phyloP scores from a whole-genome alignment of 768 basidiomycete species.

The Lactifluus echinatus region DNA sequence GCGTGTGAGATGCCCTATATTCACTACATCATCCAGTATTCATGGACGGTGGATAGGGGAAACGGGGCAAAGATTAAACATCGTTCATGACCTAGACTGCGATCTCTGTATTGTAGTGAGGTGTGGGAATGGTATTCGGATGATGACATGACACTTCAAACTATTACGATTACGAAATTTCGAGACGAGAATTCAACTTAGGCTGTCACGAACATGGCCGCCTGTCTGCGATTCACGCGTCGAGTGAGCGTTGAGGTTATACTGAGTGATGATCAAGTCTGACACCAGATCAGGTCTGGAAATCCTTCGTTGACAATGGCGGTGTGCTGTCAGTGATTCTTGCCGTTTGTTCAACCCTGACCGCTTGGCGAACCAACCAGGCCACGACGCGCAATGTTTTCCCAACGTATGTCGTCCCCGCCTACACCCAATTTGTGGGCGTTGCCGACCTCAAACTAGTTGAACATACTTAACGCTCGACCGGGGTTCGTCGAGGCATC shows the following conservation, averaged over 20 bases:
- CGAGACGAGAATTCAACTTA: neutral
- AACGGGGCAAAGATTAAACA: conserved; percentile 62
- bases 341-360: conserved; percentile 8
- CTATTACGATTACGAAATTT: no score
- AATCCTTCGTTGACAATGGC: conserved; percentile 67
- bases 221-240: conserved; percentile 63
- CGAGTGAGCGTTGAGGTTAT: conserved; percentile 33
- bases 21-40: conserved; percentile 60
- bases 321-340: conserved; percentile 33
- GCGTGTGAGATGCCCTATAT: conserved; percentile 40
- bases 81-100: conserved; percentile 19
- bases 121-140: conserved; percentile 10
- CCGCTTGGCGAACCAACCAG: conserved; percentile 30
- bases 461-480: conserved; percentile 53
- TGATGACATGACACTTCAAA: neutral
- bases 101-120: conserved; percentile 17
- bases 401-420: conserved; percentile 47
- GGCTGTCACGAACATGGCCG: conserved; percentile 38
- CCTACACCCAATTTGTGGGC: neutral
- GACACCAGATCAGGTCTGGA: conserved; percentile 54
- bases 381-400: conserved; percentile 74
- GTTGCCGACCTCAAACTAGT: conserved; percentile 31
- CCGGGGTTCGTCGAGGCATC: conserved; percentile 66
- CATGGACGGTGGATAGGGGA: conserved; percentile 69
- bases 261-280: neutral